Evolutionary conservation across 2,329 filamentous ascomycete species (phyloP).

Genomic region (Trichoderma brevicompactum): DNA sequence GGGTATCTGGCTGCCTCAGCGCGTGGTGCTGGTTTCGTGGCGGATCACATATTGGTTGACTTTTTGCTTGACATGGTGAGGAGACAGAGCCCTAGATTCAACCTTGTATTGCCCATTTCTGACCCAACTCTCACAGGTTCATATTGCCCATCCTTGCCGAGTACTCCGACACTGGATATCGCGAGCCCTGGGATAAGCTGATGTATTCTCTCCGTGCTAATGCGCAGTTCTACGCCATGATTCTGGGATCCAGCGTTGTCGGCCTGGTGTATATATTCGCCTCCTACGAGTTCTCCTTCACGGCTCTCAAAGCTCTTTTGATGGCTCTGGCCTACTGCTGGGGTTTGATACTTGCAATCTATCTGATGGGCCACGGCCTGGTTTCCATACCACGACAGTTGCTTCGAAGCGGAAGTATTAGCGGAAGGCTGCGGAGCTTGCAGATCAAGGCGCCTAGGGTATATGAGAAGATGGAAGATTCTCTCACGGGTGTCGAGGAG

Average conservation of each 20-base stretch:
- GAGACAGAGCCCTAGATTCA: not conserved
- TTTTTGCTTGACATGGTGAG: constrained; percentile 89
- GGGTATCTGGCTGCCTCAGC: constrained; percentile 85
- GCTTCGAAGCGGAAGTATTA: constrained; percentile 78
- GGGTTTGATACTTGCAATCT: constrained; percentile 89
- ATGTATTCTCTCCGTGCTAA: constrained; percentile 86
- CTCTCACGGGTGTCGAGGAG: constrained; percentile 77
- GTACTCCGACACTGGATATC: constrained; percentile 92
- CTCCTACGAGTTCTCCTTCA: constrained; percentile 72
- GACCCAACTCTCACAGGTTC: constrained; percentile 58
- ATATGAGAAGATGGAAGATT: constrained; percentile 86
- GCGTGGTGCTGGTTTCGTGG: constrained; percentile 85
- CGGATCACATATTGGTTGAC: constrained; percentile 97
- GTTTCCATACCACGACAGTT: constrained; percentile 86
- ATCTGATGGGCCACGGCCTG: constrained; percentile 95
- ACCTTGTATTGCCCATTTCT: not conserved
- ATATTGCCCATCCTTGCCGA: constrained; percentile 92
- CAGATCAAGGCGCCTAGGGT: constrained; percentile 79
- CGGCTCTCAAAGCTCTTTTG: constrained; percentile 77
- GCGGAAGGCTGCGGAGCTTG: constrained; percentile 71
- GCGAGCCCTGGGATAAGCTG: constrained; percentile 79
- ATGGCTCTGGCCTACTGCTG: constrained; percentile 97
- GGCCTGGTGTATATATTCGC: constrained; percentile 84
- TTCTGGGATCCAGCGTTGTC: constrained; percentile 69
- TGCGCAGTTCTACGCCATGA: constrained; percentile 83